These are phyloP conservation scores for Fusarium anguioides DNA, from an alignment of 2,329 filamentous ascomycete species.

Conservation along the genomic window DNA sequence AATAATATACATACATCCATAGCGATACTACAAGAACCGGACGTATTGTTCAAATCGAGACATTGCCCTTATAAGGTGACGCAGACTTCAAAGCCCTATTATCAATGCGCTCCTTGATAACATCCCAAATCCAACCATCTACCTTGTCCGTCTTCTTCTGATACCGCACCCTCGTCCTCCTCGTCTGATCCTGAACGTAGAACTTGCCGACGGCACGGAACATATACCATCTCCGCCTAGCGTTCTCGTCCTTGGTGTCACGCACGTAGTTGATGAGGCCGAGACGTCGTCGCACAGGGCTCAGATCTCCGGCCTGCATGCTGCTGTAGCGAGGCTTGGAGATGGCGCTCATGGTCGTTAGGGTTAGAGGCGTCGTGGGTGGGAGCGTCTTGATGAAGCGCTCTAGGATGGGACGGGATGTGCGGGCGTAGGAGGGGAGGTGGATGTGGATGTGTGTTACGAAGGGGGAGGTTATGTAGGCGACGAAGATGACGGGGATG, in stretches of 20 bases:
- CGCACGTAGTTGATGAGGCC: constrained; percentile 57
- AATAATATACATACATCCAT: not conserved
- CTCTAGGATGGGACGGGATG: constrained; percentile 66
- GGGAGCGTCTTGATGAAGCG: constrained; percentile 63
- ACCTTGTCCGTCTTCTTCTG: constrained; percentile 48
- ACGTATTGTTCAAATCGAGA: not conserved
- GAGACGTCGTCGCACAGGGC: constrained; percentile 47
- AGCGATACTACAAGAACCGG: not conserved
- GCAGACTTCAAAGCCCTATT: constrained; percentile 30
- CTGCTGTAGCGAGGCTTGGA: constrained; percentile 64
- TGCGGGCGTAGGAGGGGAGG: constrained; percentile 73
- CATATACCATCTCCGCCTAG: constrained; percentile 54
- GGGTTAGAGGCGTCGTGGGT: constrained; percentile 57
- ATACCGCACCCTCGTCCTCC: constrained; percentile 37
- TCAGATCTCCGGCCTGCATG: constrained; percentile 54
- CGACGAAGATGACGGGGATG: constrained; percentile 72
- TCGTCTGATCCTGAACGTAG: constrained; percentile 50
- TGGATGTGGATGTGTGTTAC: constrained; percentile 78
- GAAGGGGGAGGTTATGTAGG: constrained; percentile 74
- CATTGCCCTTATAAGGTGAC: constrained; percentile 11
- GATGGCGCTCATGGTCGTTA: constrained; percentile 67
- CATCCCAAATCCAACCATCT: constrained; percentile 57
- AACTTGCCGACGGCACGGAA: constrained; percentile 54
- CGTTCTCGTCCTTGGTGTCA: constrained; percentile 50
- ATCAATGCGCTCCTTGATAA: constrained; percentile 49